phyloP scores from a whole-genome alignment of 2,329 filamentous ascomycete species.

The Periglandula ipomoeae region DNA sequence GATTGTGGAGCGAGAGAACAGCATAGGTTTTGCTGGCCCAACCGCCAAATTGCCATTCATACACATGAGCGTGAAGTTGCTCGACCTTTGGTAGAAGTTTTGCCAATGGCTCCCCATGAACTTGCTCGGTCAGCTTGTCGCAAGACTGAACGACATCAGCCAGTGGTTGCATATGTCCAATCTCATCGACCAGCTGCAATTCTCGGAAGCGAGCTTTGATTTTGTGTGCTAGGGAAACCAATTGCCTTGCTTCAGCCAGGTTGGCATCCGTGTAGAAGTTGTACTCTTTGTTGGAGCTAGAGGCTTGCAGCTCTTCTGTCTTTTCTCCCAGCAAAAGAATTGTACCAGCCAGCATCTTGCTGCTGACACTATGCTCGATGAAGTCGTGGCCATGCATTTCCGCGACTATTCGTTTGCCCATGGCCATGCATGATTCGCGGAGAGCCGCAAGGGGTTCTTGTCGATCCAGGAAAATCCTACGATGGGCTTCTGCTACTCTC shows the following conservation, averaged over 20 bases:
- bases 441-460: slow-evolving; percentile 33
- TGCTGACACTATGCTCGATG: slow-evolving; percentile 31
- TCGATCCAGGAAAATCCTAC: slow-evolving; percentile 38
- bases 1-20: slow-evolving; percentile 61
- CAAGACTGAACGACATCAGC: slow-evolving; percentile 69
- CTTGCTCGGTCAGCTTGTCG: slow-evolving; percentile 64
- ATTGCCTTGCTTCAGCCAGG: slow-evolving; percentile 61
- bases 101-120: slow-evolving; percentile 74
- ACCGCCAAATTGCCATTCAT: slow-evolving; percentile 84
- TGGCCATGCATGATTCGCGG: slow-evolving; percentile 32
- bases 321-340: slow-evolving; percentile 58
- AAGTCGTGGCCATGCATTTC: slow-evolving; percentile 20
- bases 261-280: slow-evolving; percentile 90
- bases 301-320: slow-evolving; percentile 31
- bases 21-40: slow-evolving; percentile 77
- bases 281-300: slow-evolving; percentile 40
- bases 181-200: slow-evolving; percentile 57
- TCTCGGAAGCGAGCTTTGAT: slow-evolving; percentile 64
- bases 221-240: slow-evolving; percentile 60
- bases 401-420: slow-evolving; percentile 28
- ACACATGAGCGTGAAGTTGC: slow-evolving; percentile 72
- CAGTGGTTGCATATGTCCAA: slow-evolving; percentile 64
- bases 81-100: slow-evolving; percentile 81
- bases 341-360: slow-evolving; percentile 54
- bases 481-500: slow-evolving; percentile 52